phyloP scores from a whole-genome alignment of 2,329 filamentous ascomycete species.

The Triangularia setosa region DNA sequence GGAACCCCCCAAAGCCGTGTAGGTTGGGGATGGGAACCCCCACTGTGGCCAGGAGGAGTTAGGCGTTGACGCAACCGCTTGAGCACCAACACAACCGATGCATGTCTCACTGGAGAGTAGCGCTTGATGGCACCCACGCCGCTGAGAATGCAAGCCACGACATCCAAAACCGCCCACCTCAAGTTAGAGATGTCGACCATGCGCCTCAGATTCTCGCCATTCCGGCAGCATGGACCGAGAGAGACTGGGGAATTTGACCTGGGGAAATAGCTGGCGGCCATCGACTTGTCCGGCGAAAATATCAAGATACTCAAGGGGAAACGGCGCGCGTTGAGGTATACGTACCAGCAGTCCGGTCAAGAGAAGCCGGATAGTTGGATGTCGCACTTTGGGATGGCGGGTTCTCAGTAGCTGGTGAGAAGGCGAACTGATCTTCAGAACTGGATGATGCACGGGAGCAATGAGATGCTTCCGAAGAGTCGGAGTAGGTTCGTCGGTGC shows the following conservation, averaged over 20 bases:
- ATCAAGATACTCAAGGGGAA: neutral
- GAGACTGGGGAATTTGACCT: neutral
- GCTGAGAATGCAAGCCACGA: constrained; percentile 14
- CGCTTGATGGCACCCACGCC: neutral
- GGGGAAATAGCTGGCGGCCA: neutral
- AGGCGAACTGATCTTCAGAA: constrained; percentile 34
- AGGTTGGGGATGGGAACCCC: neutral
- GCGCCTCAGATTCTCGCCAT: neutral
- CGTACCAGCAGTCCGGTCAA: constrained; percentile 17
- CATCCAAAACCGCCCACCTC: neutral
- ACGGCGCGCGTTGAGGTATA: neutral
- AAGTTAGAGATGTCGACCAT: neutral
- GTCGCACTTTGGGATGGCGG: constrained; percentile 6
- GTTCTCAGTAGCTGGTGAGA: constrained; percentile 31
- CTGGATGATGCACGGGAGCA: constrained; percentile 25
- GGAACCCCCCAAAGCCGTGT: no score
- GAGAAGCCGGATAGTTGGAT: constrained; percentile 11
- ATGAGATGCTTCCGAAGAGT: constrained; percentile 33
- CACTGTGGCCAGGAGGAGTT: neutral
- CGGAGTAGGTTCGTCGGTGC: constrained; percentile 34
- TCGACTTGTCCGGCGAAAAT: neutral
- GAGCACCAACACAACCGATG: neutral
- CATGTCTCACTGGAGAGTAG: constrained; percentile 7
- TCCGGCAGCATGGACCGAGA: neutral
- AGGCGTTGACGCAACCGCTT: neutral